Conservation (phyloP, 73 alveolate genomes). For the Tetrahymena borealis region DNA sequence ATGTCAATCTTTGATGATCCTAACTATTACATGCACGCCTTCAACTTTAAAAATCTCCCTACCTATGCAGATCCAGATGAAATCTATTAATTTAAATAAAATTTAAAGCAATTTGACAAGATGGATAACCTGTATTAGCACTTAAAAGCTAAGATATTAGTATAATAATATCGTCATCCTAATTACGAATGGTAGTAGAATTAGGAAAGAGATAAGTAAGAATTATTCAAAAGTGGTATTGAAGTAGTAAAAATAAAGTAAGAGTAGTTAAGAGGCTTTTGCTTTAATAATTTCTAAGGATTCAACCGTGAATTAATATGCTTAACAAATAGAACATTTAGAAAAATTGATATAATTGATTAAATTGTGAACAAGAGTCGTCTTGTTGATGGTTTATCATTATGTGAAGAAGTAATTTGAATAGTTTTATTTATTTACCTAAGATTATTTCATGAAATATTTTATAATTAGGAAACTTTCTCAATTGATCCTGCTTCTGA, state of each 20-base stretch:
- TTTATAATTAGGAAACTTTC: not conserved
- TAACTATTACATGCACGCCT: not conserved
- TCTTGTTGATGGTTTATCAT: not conserved
- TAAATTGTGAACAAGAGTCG: not conserved
- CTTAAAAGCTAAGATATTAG: not conserved
- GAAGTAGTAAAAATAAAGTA: not conserved
- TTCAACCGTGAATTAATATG: not conserved
- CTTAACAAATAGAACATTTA: not conserved
- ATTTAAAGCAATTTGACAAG: not conserved
- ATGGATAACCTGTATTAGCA: not conserved
- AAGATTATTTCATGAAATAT: not conserved
- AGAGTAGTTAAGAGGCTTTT: not conserved
- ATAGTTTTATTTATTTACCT: not conserved
- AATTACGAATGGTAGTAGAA: not conserved
- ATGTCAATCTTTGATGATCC: not conserved
- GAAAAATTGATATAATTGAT: not conserved
- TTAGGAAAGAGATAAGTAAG: not conserved
- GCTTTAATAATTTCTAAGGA: not conserved
- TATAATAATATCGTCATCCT: not conserved
- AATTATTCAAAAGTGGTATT: not conserved
- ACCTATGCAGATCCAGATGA: not conserved
- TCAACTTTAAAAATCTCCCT: not conserved
- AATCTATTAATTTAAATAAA: not conserved
- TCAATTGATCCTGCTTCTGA: not conserved
- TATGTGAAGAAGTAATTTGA: not conserved